These are phyloP conservation scores for Fibroporia radiculosa DNA, from an alignment of 768 basidiomycete species.

Conservation along the genomic window DNA sequence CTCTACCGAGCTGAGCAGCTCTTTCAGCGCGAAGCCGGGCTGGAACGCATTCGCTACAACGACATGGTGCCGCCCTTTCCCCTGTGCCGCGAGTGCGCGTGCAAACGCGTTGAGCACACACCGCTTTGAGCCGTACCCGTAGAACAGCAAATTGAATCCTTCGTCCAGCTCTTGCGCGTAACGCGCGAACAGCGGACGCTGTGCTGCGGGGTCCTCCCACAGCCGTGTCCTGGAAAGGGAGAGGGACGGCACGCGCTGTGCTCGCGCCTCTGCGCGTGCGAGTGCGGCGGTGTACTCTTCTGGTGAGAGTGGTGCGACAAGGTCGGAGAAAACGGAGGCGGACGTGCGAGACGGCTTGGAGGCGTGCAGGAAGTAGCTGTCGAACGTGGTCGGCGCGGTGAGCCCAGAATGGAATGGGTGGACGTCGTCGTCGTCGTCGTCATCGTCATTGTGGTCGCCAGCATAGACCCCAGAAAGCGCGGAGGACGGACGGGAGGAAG, in stretches of 20 bases:
- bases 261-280: conserved; percentile 19
- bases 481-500: conserved; percentile 8
- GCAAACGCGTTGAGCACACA: conserved; percentile 70
- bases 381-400: conserved; percentile 64
- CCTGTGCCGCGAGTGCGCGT: conserved; percentile 25
- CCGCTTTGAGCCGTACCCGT: conserved; percentile 88
- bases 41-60: conserved; percentile 17
- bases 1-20: conserved; percentile 52
- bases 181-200: conserved; percentile 41
- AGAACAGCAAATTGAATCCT: conserved; percentile 85
- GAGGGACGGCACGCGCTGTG: conserved; percentile 26
- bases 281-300: conserved; percentile 47
- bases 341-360: conserved; percentile 66
- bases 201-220: conserved; percentile 26
- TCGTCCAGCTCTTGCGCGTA: conserved; percentile 66
- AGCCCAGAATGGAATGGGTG: not conserved
- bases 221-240: conserved; percentile 13
- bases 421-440: conserved; percentile 13
- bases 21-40: conserved; percentile 14
- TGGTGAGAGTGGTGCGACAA: conserved; percentile 61
- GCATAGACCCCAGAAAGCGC: not conserved
- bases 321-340: conserved; percentile 67
- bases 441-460: conserved; percentile 14
- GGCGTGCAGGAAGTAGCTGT: conserved; percentile 74
- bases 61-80: conserved; percentile 7